Percentiles rank a stretch among this genome's conserved stretches.
Evolutionary conservation across 768 basidiomycete species (phyloP).

Genomic region (Tricholoma sp.): DNA sequence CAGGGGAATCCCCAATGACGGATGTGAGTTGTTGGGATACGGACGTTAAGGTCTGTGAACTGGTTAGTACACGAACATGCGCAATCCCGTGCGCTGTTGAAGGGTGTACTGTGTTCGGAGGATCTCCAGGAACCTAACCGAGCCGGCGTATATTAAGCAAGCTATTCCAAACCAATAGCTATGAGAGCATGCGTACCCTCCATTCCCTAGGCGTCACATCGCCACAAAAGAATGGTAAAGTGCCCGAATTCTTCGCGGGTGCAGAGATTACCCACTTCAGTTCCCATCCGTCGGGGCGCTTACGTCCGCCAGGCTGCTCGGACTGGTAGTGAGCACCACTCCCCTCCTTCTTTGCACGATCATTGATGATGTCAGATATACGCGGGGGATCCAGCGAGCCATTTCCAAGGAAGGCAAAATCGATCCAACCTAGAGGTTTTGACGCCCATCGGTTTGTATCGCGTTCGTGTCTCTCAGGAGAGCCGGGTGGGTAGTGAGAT

Average conservation of each 20-base stretch:
- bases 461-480: constrained; percentile 39
- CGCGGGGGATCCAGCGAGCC: constrained; percentile 27
- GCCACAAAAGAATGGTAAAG: constrained; percentile 69
- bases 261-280: constrained; percentile 56
- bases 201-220: constrained; percentile 58
- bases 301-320: constrained; percentile 51
- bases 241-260: constrained; percentile 27
- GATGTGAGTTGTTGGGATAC: constrained; percentile 38
- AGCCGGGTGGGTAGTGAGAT: constrained; percentile 47
- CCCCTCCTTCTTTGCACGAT: constrained; percentile 35
- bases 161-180: not conserved
- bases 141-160: not conserved
- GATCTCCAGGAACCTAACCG: constrained; percentile 44
- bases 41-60: constrained; percentile 20
- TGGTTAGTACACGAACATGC: constrained; percentile 39
- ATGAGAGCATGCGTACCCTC: constrained; percentile 39
- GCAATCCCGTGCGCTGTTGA: constrained; percentile 47
- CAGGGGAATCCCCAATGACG: constrained; percentile 40
- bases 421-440: constrained; percentile 60
- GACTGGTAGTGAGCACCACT: constrained; percentile 35
- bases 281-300: constrained; percentile 46
- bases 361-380: constrained; percentile 52
- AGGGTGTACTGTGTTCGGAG: constrained; percentile 44
- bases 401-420: constrained; percentile 59
- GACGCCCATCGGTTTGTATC: constrained; percentile 49